Conservation (phyloP, 2,329 filamentous ascomycete genomes). For the Ceratocystis eucalypticola region DNA sequence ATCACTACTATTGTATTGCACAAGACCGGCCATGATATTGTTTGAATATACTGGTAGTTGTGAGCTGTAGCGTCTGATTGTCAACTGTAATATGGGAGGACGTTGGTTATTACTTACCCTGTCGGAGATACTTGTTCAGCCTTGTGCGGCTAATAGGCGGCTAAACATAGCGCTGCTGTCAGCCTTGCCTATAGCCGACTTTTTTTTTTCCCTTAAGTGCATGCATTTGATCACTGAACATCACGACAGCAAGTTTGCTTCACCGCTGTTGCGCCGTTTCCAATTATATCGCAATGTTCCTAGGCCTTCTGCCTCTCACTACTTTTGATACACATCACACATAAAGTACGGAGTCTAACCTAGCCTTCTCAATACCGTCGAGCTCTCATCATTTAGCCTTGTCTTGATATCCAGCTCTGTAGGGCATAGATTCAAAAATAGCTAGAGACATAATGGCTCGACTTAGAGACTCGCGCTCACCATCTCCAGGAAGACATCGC, state of each 20-base stretch:
- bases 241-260: neutral
- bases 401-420: constrained; percentile 29
- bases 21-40: constrained; percentile 32
- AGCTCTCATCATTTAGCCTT: constrained; percentile 24
- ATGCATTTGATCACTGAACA: neutral
- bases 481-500: constrained; percentile 45
- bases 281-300: neutral
- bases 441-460: constrained; percentile 38
- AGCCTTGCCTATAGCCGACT: constrained; percentile 9
- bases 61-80: neutral
- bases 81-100: neutral
- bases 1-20: constrained; percentile 39
- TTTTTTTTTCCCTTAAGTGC: constrained; percentile 4
- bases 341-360: constrained; percentile 20
- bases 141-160: constrained; percentile 7
- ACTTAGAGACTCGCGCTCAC: constrained; percentile 65
- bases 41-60: neutral
- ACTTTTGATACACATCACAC: constrained; percentile 1
- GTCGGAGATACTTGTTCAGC: constrained; percentile 7
- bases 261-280: neutral
- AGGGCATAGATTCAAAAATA: constrained; percentile 24
- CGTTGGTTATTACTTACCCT: neutral
- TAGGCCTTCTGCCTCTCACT: neutral
- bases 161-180: constrained; percentile 1
- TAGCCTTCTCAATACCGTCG: constrained; percentile 16